Evolutionary conservation across 768 basidiomycete genomes (phyloP).

Genomic region (Boletus barrowsii): DNA sequence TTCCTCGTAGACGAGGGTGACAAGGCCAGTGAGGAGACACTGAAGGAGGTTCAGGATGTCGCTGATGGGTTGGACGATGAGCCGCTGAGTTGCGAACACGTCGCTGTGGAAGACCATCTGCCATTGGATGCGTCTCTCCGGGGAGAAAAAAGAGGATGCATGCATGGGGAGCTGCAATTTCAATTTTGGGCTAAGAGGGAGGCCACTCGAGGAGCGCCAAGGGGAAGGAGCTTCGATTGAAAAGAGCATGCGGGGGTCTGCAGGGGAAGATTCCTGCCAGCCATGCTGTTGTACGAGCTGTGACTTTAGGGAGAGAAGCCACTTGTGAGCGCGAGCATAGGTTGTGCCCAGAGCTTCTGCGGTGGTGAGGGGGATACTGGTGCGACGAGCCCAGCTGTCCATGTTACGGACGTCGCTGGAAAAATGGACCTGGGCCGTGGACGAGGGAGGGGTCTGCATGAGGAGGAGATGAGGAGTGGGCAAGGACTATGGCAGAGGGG

Average conservation of each 20-base stretch:
- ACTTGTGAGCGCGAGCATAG: slow-evolving; percentile 78
- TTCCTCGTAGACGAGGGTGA: slow-evolving; percentile 75
- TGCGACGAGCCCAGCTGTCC: slow-evolving; percentile 80
- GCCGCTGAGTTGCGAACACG: slow-evolving; percentile 67
- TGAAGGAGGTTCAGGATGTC: slow-evolving; percentile 68
- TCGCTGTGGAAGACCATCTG: slow-evolving; percentile 86
- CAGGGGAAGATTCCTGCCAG: slow-evolving; percentile 59
- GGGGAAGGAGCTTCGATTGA: slow-evolving; percentile 76
- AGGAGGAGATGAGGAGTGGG: background rate
- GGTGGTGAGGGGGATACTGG: slow-evolving; percentile 76
- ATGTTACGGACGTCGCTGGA: slow-evolving; percentile 78
- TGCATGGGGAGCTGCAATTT: slow-evolving; percentile 72
- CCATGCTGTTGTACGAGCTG: slow-evolving; percentile 66
- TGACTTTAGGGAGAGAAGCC: slow-evolving; percentile 61
- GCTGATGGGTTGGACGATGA: slow-evolving; percentile 64
- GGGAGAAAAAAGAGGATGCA: slow-evolving; percentile 82
- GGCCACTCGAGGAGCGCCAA: slow-evolving; percentile 70
- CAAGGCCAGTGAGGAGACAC: slow-evolving; percentile 69
- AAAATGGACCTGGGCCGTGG: slow-evolving; percentile 64
- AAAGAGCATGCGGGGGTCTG: slow-evolving; percentile 73
- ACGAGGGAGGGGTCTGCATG: slow-evolving; percentile 35
- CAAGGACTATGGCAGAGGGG: background rate
- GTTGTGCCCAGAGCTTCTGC: slow-evolving; percentile 78
- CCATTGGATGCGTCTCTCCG: slow-evolving; percentile 82
- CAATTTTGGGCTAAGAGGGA: slow-evolving; percentile 73